Percentiles rank a stretch among this genome's conserved stretches.
These are phyloP conservation scores for Actinomucor elegans DNA, from an alignment of 371 early-diverging fungal genomes.

Conservation along the genomic window DNA sequence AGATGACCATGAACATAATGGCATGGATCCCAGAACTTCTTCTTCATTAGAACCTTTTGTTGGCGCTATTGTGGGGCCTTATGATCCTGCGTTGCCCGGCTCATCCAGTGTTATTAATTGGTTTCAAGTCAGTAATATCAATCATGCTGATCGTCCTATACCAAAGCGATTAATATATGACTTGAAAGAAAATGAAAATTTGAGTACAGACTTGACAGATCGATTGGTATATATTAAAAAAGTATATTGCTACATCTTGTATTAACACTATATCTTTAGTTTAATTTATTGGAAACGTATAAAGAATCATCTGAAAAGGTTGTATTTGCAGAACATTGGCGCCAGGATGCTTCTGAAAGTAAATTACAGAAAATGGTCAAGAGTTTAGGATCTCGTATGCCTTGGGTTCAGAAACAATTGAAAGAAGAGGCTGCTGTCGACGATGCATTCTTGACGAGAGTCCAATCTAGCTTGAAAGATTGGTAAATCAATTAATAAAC, in stretches of 20 bases:
- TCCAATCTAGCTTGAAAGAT: slow-evolving; percentile 16
- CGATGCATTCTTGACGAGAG: slow-evolving; percentile 12
- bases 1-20: slow-evolving; percentile 34
- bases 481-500: slow-evolving; percentile 15
- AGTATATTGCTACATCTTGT: not conserved
- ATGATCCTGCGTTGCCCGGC: slow-evolving; percentile 79
- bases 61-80: slow-evolving; percentile 89
- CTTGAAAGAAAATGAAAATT: slow-evolving; percentile 43
- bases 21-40: not conserved
- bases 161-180: slow-evolving; percentile 71
- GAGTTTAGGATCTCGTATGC: slow-evolving; percentile 74
- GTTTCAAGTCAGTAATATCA: slow-evolving; percentile 64
- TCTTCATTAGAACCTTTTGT: slow-evolving; percentile 74
- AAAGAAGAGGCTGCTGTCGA: not conserved
- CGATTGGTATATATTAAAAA: slow-evolving; percentile 47
- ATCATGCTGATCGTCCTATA: slow-evolving; percentile 45
- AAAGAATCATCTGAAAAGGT: slow-evolving; percentile 58
- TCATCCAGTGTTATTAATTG: slow-evolving; percentile 81
- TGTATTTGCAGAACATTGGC: slow-evolving; percentile 69
- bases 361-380: slow-evolving; percentile 69
- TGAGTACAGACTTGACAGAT: slow-evolving; percentile 51
- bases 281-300: slow-evolving; percentile 58
- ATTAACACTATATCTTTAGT: slow-evolving; percentile 42
- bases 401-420: slow-evolving; percentile 58
- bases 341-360: slow-evolving; percentile 65